These are phyloP conservation scores for Fraxinus anomala DNA, from an alignment of 257 asterid species.

Conservation along the genomic window DNA sequence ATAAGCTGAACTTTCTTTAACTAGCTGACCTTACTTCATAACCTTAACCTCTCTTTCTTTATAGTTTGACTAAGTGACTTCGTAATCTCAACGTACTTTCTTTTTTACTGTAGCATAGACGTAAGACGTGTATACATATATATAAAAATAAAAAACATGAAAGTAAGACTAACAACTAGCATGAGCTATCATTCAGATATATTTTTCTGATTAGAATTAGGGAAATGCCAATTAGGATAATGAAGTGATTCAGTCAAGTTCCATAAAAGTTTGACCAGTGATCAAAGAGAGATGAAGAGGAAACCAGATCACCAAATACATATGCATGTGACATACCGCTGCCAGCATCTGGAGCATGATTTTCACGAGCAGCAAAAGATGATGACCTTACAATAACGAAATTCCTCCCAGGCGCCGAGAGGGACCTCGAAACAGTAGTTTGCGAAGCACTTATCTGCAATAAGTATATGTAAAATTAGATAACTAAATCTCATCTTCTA, in stretches of 20 bases:
- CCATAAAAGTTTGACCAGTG: too few species aligned
- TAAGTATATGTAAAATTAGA: slow-evolving; percentile 23
- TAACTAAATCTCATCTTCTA: neutral
- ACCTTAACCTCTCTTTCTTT: too few species aligned
- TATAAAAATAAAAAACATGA: neutral
- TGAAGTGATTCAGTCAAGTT: too few species aligned
- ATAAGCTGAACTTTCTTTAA: too few species aligned
- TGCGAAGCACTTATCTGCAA: slow-evolving; percentile 47
- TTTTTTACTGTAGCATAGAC: too few species aligned
- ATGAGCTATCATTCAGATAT: neutral
- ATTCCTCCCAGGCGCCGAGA: slow-evolving; percentile 74
- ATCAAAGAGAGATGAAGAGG: too few species aligned
- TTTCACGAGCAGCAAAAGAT: slow-evolving; percentile 61
- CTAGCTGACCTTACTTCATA: too few species aligned
- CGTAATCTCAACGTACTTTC: too few species aligned
- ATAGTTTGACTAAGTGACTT: too few species aligned
- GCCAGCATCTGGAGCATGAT: slow-evolving; percentile 47
- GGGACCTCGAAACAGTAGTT: slow-evolving; percentile 69
- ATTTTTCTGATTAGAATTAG: neutral
- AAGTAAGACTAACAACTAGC: neutral
- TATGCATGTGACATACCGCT: slow-evolving; percentile 52
- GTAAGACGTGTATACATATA: too few species aligned
- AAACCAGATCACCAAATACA: too few species aligned
- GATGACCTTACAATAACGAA: slow-evolving; percentile 69
- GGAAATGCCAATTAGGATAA: neutral